Percentiles rank a stretch among this genome's conserved stretches.
phyloP scores from a whole-genome alignment of 192 early-diverging fungal species.

The Spinellus fusiger region DNA sequence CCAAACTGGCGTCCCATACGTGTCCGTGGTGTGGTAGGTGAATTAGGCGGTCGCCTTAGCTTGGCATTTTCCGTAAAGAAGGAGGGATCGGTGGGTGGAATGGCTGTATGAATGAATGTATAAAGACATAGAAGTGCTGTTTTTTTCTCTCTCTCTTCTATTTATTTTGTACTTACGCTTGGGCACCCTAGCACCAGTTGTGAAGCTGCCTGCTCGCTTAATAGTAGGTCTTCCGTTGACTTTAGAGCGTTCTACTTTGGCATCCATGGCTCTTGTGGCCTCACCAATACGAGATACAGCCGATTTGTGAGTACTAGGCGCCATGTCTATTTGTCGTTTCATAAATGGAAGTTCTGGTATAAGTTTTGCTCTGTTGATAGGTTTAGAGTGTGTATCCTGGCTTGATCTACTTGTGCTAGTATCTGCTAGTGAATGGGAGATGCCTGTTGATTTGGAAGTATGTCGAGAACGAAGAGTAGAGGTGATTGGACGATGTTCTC shows the following conservation, averaged over 20 bases:
- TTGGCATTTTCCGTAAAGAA: neutral
- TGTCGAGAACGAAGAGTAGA: too few species aligned
- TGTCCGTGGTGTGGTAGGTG: neutral
- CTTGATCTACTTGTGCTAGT: too few species aligned
- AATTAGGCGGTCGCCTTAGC: neutral
- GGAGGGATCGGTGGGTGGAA: neutral
- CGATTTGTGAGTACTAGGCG: neutral
- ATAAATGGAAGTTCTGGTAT: neutral
- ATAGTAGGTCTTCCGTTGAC: slow-evolving; percentile 12
- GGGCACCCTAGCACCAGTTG: slow-evolving; percentile 3
- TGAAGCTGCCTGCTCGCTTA: slow-evolving; percentile 1
- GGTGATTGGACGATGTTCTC: too few species aligned
- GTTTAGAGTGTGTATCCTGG: too few species aligned
- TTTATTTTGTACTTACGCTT: neutral
- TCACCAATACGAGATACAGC: neutral
- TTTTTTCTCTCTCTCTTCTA: neutral
- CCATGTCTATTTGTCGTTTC: neutral
- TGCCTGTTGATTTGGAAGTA: too few species aligned
- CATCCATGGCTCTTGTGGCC: neutral
- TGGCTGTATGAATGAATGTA: neutral
- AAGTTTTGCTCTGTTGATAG: neutral
- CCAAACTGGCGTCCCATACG: neutral
- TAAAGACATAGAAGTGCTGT: neutral
- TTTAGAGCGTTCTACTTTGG: slow-evolving; percentile 4
- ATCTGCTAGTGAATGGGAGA: too few species aligned